Conservation (phyloP, 23 red algal genomes). For the Chondrus crispus region DNA sequence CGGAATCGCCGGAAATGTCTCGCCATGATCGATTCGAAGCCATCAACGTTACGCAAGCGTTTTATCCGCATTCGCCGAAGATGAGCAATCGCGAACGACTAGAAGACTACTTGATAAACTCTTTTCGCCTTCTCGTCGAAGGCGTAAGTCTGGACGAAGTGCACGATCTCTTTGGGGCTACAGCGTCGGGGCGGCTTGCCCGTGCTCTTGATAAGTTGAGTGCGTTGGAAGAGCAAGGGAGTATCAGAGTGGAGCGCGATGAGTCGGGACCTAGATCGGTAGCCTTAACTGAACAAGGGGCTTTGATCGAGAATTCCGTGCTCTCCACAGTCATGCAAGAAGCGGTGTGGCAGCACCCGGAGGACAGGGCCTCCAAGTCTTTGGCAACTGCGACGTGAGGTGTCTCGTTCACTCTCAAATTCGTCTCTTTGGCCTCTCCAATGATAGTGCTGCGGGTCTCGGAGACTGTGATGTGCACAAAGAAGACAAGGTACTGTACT, state of each 20-base stretch:
- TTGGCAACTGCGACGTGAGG: too few relatives aligned
- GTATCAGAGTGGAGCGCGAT: background rate
- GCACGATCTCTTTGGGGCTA: background rate
- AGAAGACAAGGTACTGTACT: background rate
- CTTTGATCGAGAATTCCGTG: slow-evolving; percentile 53
- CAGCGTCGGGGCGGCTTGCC: background rate
- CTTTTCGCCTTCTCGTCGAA: slow-evolving; percentile 29
- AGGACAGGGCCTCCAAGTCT: background rate
- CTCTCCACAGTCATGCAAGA: slow-evolving; percentile 30
- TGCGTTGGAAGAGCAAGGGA: background rate
- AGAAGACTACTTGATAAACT: slow-evolving; percentile 61
- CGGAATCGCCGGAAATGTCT: background rate
- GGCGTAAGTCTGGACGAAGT: slow-evolving; percentile 28
- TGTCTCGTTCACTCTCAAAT: too few relatives aligned
- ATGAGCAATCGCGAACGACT: slow-evolving; percentile 21
- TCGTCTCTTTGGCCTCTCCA: too few relatives aligned
- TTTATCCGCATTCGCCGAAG: background rate
- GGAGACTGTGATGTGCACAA: background rate
- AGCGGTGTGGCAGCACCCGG: slow-evolving; percentile 27
- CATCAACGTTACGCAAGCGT: background rate
- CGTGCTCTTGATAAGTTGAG: slow-evolving; percentile 1
- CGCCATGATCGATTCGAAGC: too few relatives aligned
- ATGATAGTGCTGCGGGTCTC: too few relatives aligned
- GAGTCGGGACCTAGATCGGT: background rate
- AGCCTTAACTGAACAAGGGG: slow-evolving; percentile 38